phyloP scores from a whole-genome alignment of 139 green algal species.

The Pycnococcus provasolii region DNA sequence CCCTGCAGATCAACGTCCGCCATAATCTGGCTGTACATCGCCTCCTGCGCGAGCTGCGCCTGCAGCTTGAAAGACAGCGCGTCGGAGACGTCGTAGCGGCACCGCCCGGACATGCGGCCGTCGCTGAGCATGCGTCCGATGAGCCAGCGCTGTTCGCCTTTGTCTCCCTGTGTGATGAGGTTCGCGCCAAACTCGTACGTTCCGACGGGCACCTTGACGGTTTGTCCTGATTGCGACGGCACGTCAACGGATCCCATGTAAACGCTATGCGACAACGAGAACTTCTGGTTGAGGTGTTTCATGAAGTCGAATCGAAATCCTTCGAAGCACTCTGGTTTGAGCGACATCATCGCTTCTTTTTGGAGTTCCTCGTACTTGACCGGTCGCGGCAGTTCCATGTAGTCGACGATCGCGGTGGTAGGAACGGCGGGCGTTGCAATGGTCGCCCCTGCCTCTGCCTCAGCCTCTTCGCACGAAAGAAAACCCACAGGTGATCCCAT shows the following conservation, averaged over 20 bases:
- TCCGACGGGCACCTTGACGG: slow-evolving; percentile 72
- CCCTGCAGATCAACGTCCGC: slow-evolving; percentile 51
- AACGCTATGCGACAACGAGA: slow-evolving; percentile 84
- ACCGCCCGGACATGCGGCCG: slow-evolving; percentile 59
- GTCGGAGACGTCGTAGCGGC: slow-evolving; percentile 68
- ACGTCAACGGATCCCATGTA: slow-evolving; percentile 91
- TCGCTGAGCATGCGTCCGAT: slow-evolving; percentile 83
- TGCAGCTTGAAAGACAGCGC: slow-evolving; percentile 66
- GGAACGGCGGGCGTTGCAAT: neutral
- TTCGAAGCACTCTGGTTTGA: slow-evolving; percentile 96
- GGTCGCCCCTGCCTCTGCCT: neutral
- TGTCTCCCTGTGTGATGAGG: slow-evolving; percentile 55
- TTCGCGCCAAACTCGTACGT: slow-evolving; percentile 98
- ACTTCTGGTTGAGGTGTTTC: slow-evolving; percentile 94
- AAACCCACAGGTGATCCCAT: no score
- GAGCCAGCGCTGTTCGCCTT: slow-evolving; percentile 45
- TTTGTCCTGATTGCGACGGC: slow-evolving; percentile 48
- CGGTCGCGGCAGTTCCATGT: slow-evolving; percentile 59
- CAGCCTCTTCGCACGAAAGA: neutral
- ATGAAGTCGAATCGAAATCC: slow-evolving; percentile 93
- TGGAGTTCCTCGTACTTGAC: slow-evolving; percentile 90
- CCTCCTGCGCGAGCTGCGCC: slow-evolving; percentile 65
- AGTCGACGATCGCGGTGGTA: slow-evolving; percentile 25
- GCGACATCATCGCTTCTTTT: slow-evolving; percentile 77
- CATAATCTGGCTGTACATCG: slow-evolving; percentile 52